Conservation (phyloP, 441 rosid species). For the Pelargonium exstipulatum region DNA sequence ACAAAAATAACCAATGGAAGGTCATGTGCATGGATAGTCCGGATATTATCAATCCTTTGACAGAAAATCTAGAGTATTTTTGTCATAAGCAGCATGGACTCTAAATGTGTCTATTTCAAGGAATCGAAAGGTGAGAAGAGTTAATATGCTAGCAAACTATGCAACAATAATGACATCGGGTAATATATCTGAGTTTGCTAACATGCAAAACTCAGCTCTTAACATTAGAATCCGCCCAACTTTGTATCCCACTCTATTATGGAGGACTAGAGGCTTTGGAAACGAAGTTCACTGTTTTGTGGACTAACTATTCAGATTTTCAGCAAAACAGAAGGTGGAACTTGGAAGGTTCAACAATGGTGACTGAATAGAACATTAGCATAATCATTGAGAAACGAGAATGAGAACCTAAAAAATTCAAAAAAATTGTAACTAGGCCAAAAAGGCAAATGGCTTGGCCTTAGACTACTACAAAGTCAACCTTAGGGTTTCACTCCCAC, state of each 20-base stretch:
- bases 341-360: not conserved
- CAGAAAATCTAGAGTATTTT: not conserved
- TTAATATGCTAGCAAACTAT: not conserved
- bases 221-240: not conserved
- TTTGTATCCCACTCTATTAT: not conserved
- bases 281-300: too few relatives aligned
- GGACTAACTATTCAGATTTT: too few relatives aligned
- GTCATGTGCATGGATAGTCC: not conserved
- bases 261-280: not conserved
- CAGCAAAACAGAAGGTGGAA: not conserved
- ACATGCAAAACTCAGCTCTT: not conserved
- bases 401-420: not conserved
- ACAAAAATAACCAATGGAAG: constrained; percentile 20
- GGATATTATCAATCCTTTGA: not conserved
- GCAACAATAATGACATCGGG: not conserved
- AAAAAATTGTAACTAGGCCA: not conserved
- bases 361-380: not conserved
- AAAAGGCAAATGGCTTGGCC: too few relatives aligned
- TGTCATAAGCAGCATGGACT: not conserved
- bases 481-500: too few relatives aligned
- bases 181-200: not conserved
- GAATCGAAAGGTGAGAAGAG: too few relatives aligned
- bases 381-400: not conserved
- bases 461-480: too few relatives aligned
- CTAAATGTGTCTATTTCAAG: not conserved